Evolutionary conservation across 441 rosid genomes (phyloP).

Genomic region (Populus trichocarpa): DNA sequence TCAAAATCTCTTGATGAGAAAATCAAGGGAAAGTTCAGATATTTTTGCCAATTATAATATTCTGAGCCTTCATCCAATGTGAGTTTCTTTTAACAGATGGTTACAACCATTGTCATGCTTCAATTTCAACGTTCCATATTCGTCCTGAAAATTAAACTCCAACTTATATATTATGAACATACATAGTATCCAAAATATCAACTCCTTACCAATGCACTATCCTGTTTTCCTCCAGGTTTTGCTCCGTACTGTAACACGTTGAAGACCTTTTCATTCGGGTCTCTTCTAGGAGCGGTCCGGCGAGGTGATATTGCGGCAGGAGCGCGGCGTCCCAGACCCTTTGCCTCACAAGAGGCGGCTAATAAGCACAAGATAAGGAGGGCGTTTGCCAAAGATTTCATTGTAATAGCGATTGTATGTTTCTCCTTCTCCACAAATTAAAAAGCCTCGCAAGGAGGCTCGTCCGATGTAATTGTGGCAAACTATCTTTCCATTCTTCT

Average conservation of each 20-base stretch:
- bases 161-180: not conserved
- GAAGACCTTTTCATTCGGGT: constrained; percentile 36
- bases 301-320: not conserved
- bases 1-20: no score
- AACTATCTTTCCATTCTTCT: constrained; percentile 12
- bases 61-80: not conserved
- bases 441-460: constrained; percentile 18
- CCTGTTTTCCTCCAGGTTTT: constrained; percentile 30
- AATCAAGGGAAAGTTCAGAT: no score
- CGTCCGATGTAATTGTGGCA: not conserved
- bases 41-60: no score
- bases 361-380: constrained; percentile 30
- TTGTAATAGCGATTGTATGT: constrained; percentile 13
- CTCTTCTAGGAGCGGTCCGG: not conserved
- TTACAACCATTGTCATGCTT: no score
- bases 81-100: no score
- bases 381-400: constrained; percentile 19
- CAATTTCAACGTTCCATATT: no score
- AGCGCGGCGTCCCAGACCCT: not conserved
- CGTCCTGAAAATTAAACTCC: no score
- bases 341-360: constrained; percentile 15
- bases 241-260: constrained; percentile 45
- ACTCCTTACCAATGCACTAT: constrained; percentile 32
- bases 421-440: not conserved
- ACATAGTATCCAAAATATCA: not conserved